phyloP scores from a whole-genome alignment of 192 early-diverging fungal species.

The Neocallimastix lanati region DNA sequence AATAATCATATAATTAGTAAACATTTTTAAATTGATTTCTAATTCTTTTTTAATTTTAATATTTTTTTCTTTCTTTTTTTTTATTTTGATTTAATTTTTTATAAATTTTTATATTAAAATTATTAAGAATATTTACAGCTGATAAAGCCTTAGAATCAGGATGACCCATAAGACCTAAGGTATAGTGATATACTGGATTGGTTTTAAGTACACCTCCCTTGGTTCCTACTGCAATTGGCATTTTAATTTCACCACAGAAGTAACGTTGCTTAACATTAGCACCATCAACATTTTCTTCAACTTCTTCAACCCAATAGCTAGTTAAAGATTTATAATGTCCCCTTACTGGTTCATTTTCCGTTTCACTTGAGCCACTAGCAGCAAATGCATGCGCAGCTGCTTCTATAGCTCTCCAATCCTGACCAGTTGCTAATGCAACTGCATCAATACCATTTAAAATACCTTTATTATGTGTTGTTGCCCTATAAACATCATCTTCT shows the following conservation, averaged over 20 bases:
- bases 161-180: slow-evolving; percentile 40
- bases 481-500: slow-evolving; percentile 44
- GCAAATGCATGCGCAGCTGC: slow-evolving; percentile 53
- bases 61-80: too few relatives aligned
- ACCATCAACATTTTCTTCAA: slow-evolving; percentile 13
- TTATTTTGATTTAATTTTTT: too few relatives aligned
- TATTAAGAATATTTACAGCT: slow-evolving; percentile 13
- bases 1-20: too few relatives aligned
- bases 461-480: slow-evolving; percentile 61
- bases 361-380: slow-evolving; percentile 5
- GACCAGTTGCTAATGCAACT: slow-evolving; percentile 52
- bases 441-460: slow-evolving; percentile 72
- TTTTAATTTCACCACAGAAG: slow-evolving; percentile 45
- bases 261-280: neutral
- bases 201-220: slow-evolving; percentile 59
- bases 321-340: slow-evolving; percentile 43
- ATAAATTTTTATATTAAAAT: too few relatives aligned
- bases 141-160: slow-evolving; percentile 43
- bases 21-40: too few relatives aligned
- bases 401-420: slow-evolving; percentile 63
- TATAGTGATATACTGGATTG: slow-evolving; percentile 47
- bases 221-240: slow-evolving; percentile 55
- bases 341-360: neutral
- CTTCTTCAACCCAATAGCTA: slow-evolving; percentile 48
- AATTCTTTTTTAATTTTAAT: too few relatives aligned